These are phyloP conservation scores for Chondrostereum purpureum DNA, from an alignment of 1,284 basidiomycete genomes.

Conservation along the genomic window DNA sequence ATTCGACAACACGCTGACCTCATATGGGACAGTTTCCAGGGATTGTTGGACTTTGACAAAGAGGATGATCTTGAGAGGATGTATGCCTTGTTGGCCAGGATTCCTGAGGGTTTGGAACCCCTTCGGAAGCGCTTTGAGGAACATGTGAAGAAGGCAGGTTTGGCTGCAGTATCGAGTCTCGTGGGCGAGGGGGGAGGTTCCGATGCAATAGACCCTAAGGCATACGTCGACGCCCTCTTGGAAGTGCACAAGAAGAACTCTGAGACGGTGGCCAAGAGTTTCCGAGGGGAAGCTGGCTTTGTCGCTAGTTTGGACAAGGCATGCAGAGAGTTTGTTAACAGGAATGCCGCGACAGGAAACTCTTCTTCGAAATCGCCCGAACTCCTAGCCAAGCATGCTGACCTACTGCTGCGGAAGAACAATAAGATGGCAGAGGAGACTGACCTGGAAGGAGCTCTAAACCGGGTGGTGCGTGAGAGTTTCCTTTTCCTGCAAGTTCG, in stretches of 20 bases:
- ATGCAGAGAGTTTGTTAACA: constrained; percentile 94
- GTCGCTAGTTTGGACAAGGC: constrained; percentile 94
- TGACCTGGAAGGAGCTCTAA: constrained; percentile 84
- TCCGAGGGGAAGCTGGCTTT: constrained; percentile 93
- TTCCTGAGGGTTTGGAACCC: constrained; percentile 88
- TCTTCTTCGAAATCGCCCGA: constrained; percentile 91
- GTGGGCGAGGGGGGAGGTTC: constrained; percentile 57
- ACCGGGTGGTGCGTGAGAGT: constrained; percentile 70
- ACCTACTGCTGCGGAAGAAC: constrained; percentile 88
- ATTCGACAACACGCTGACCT: constrained; percentile 83
- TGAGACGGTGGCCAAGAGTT: constrained; percentile 85
- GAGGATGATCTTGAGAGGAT: constrained; percentile 91
- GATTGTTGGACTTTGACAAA: constrained; percentile 87
- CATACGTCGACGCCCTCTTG: constrained; percentile 90
- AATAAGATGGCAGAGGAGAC: constrained; percentile 94
- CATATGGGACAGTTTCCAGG: constrained; percentile 96
- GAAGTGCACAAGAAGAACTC: constrained; percentile 91
- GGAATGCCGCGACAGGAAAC: constrained; percentile 82
- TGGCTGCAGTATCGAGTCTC: constrained; percentile 80
- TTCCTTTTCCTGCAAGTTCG: constrained; percentile 2
- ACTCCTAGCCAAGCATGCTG: constrained; percentile 89
- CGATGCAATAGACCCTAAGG: constrained; percentile 77
- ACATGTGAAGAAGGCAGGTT: constrained; percentile 88
- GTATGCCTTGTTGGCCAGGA: constrained; percentile 89
- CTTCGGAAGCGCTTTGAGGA: constrained; percentile 90